Base-by-base conservation (phyloP, 2,329 filamentous ascomycete species). In the Aplosporella prunicola region DNA sequence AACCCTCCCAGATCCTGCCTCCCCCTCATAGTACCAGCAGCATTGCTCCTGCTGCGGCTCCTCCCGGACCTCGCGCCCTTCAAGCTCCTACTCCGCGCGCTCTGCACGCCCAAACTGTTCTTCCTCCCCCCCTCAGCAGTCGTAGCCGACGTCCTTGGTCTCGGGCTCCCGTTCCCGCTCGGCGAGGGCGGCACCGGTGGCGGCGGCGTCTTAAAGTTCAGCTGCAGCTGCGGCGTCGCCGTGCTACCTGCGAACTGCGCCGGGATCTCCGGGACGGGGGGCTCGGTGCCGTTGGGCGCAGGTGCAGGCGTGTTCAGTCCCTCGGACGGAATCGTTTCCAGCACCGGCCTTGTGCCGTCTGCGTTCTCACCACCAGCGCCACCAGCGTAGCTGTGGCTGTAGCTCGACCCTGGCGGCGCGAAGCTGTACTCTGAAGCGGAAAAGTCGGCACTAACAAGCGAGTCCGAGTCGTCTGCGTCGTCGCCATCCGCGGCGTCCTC, bases 361-460 rank as follows among this genome's bases (percentile, higher is more conserved):
- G 9, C 22, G 9, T 9, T 20, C 22, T 20, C 10, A 9, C 9
- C 13, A 18, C 11, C 10, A 18, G 18, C 13, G 15, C 20, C 32
- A 8, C 32, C 24, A 1, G 23, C 3, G 1, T 26, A 32, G 16
- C 14, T 24, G 29, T 32, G 25, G 25, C 27, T 31, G 25, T 32
- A 39, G 22, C 25, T 35, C 15, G 31, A 37, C 4, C 35, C 36
- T 2, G 39, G 30, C 3, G 40, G 23, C 2, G 36, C 30, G 54
- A 74, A 78, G 25, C 75, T 80, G 14, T 76, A 60, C 50, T 84
- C 80, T 5, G 78, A 82, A n/a, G 74, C 67, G 29, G 73, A 72
- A 46, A 74, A 70, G 40, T 83, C 79, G 45, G 78, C 81, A 61
- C 78, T 82, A 45, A 80, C 71, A 66, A 85, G 73, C 55, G 78